A percentile compares a stretch with the other conserved stretches of the same genome.
Conservation (phyloP, 805 yeast genomes). For the Scheffersomyces ergatensis region DNA sequence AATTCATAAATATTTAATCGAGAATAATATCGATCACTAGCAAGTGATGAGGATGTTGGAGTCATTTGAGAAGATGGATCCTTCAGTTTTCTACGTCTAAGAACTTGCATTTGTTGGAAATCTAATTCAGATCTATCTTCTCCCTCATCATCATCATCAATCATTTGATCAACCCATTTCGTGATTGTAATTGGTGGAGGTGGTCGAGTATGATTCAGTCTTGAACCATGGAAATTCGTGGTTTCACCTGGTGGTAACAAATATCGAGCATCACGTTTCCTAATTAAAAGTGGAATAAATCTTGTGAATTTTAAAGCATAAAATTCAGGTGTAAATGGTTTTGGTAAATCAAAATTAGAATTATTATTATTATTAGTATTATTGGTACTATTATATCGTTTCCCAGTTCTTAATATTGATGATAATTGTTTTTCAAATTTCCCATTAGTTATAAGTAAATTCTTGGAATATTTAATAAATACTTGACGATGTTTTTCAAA, state of each 20-base stretch:
- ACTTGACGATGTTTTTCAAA: too few relatives aligned
- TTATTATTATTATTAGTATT: too few relatives aligned
- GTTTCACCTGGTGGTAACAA: slow-evolving; percentile 1
- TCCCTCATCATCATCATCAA: too few relatives aligned
- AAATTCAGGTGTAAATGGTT: slow-evolving; percentile 8
- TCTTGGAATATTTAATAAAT: too few relatives aligned
- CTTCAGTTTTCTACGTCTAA: neutral
- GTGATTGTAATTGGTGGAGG: neutral
- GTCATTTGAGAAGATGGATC: neutral
- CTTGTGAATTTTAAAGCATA: slow-evolving; percentile 2
- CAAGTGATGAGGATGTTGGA: neutral
- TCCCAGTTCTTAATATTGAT: neutral
- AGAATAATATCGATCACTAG: slow-evolving; percentile 28
- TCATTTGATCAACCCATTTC: neutral
- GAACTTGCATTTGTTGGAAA: neutral
- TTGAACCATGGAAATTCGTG: slow-evolving; percentile 1
- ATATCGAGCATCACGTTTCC: slow-evolving; percentile 8
- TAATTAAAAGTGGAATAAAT: slow-evolving; percentile 8
- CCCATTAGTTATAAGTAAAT: too few relatives aligned
- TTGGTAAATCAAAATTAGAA: too few relatives aligned
- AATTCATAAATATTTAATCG: slow-evolving; percentile 57
- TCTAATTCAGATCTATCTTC: neutral
- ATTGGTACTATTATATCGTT: too few relatives aligned
- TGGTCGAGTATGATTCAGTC: neutral
- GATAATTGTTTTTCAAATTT: too few relatives aligned